Base-by-base conservation (phyloP, 2,329 filamentous ascomycete genomes). In the Verticillium alfalfae region DNA sequence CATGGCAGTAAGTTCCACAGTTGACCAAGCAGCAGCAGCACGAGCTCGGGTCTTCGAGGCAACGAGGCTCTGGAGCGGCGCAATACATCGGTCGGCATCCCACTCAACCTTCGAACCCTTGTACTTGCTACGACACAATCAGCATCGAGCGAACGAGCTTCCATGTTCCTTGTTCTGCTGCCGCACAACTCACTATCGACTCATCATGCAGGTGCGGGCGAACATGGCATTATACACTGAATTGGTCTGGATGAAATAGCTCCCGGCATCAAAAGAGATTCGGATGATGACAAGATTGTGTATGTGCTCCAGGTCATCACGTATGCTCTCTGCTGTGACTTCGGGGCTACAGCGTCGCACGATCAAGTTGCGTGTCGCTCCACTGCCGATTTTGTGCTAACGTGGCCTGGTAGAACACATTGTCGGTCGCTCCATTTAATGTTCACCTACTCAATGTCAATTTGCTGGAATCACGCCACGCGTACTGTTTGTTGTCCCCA, bases 271-370 rank as follows among this genome's bases (percentile, higher is more conserved):
- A 71, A 90, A 88, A 8, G 76, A 74, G 55, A 95, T 76, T 54
- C 83, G 83, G 68, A 95, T 80, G 12, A 96, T 83, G 26, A 88
- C 78, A 1, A 96, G 80, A 64, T 91, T 91, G 76, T 94, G 88
- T 63, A 96, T 94, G 71, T 96, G 92, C 31, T 93, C 88, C 41
- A 95, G 80, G 67, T 96, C 90, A 5, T 88, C 82, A 12, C 89
- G 86, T 65, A 96, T 86, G 16, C 76, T 75, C 8, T 84, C 76
- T 66, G 88, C 88, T 0, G 87, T 92, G 66, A 90, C 77, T 60
- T 77, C 81, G 60, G 76, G 76, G 67, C 79, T 79, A 66, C 84
- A 84, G 10, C 82, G 81, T 62, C 84, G 83, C 52, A 96, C 83
- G 22, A 93, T 76, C 41, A 96, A 73, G 68, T 94, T 95, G 63